Conservation (phyloP, 768 basidiomycete genomes). For the Vararia minispora region DNA sequence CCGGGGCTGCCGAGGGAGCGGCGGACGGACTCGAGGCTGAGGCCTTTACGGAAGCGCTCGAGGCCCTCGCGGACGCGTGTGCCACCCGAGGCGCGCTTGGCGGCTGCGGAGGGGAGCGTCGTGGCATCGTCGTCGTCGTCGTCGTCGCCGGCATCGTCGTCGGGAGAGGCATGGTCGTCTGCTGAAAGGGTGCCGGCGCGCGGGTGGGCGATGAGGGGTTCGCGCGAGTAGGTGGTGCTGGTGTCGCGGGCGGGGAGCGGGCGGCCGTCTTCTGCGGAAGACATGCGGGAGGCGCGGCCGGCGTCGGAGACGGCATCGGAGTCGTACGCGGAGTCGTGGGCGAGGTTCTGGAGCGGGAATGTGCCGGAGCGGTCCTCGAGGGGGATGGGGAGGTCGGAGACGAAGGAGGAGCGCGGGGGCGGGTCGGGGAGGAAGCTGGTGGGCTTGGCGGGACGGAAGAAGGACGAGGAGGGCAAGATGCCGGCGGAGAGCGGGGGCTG, state of each 20-base stretch:
- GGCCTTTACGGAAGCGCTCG: constrained; percentile 44
- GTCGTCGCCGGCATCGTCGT: constrained; percentile 19
- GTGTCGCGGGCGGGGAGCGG: constrained; percentile 26
- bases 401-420: constrained; percentile 22
- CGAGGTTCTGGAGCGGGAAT: constrained; percentile 30
- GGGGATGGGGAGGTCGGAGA: constrained; percentile 14
- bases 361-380: constrained; percentile 17
- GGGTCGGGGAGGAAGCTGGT: constrained; percentile 25
- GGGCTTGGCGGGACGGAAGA: constrained; percentile 60
- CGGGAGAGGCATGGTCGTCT: constrained; percentile 16
- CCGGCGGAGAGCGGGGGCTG: constrained; percentile 39
- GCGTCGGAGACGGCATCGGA: constrained; percentile 29
- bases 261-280: constrained; percentile 21
- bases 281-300: constrained; percentile 6
- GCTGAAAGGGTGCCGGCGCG: constrained; percentile 14
- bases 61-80: constrained; percentile 45
- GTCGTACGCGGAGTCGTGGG: constrained; percentile 27
- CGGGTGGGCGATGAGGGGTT: constrained; percentile 50
- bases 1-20: constrained; percentile 15
- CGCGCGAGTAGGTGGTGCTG: constrained; percentile 50
- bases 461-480: constrained; percentile 68
- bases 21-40: constrained; percentile 25
- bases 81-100: constrained; percentile 10
- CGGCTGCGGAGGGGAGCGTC: too few species aligned
- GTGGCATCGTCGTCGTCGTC: constrained; percentile 16